These are phyloP conservation scores for Saccharum spontaneum DNA, from an alignment of 176 grass and related monocot species.

Conservation along the genomic window DNA sequence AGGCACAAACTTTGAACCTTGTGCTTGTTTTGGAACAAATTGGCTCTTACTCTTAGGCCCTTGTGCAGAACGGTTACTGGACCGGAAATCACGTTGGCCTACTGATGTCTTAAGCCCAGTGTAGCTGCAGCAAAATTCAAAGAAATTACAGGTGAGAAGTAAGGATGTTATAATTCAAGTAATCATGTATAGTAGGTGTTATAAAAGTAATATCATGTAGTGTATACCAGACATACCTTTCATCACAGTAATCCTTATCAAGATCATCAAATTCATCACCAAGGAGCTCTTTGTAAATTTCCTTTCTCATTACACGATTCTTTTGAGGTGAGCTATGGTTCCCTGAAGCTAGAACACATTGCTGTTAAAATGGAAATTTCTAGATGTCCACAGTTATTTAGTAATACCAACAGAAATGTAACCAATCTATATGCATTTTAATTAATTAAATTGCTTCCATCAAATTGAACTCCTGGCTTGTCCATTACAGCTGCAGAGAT, in stretches of 20 bases:
- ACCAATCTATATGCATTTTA: slow-evolving; percentile 20
- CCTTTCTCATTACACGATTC: slow-evolving; percentile 24
- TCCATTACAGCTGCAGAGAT: background rate
- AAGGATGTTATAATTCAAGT: background rate
- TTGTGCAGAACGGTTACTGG: slow-evolving; percentile 33
- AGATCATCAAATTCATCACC: slow-evolving; percentile 38
- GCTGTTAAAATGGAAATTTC: slow-evolving; percentile 11
- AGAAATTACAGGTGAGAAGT: slow-evolving; percentile 2
- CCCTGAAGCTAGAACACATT: slow-evolving; percentile 29
- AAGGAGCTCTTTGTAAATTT: slow-evolving; percentile 42
- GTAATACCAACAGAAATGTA: slow-evolving; percentile 9
- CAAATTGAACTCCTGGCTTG: background rate
- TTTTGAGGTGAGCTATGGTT: slow-evolving; percentile 34
- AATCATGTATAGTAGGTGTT: background rate
- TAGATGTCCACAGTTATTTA: background rate
- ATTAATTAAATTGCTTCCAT: background rate
- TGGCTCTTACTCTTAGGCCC: slow-evolving; percentile 44
- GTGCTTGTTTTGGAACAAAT: slow-evolving; percentile 36
- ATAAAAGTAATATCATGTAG: background rate
- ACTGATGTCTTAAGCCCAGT: slow-evolving; percentile 32
- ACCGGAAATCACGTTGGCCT: slow-evolving; percentile 26
- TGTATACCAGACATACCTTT: slow-evolving; percentile 29
- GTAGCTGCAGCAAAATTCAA: slow-evolving; percentile 25
- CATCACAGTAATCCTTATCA: slow-evolving; percentile 27
- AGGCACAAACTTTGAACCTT: slow-evolving; percentile 34